These are phyloP conservation scores for Boletus calvinii DNA, from an alignment of 1,284 basidiomycete genomes.

Conservation along the genomic window DNA sequence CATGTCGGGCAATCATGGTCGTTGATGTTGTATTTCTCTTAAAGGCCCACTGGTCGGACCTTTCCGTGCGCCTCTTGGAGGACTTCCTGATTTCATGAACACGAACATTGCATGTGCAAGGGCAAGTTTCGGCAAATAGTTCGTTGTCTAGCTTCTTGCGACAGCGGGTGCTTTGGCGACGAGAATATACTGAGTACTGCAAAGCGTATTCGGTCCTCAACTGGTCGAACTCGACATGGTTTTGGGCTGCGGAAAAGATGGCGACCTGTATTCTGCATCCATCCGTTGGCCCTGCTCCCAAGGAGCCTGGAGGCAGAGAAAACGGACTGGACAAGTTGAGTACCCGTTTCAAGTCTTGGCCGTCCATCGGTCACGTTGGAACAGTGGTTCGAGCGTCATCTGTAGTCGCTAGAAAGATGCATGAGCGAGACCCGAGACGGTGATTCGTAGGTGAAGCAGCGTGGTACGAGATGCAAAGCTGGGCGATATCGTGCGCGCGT, in stretches of 20 bases:
- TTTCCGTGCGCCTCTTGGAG: background rate
- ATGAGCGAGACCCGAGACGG: too few relatives aligned
- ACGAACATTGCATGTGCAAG: background rate
- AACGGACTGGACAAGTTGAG: background rate
- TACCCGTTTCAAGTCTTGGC: background rate
- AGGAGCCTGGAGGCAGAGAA: background rate
- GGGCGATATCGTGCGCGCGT: too few relatives aligned
- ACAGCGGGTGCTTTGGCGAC: background rate
- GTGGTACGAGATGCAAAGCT: too few relatives aligned
- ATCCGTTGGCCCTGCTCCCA: too few relatives aligned
- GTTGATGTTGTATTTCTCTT: background rate
- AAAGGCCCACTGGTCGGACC: background rate
- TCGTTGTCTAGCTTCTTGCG: too few relatives aligned
- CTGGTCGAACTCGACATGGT: background rate
- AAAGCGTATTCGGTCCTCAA: background rate
- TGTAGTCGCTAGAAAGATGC: background rate
- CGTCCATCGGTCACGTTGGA: background rate
- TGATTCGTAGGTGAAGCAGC: background rate
- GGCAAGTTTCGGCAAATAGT: background rate
- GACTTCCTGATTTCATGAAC: background rate
- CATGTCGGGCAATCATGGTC: background rate
- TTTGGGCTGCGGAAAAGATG: background rate
- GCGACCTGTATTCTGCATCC: background rate
- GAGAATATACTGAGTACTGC: background rate
- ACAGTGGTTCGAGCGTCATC: background rate